phyloP scores from a whole-genome alignment of 108 stramenopile species.

The Conticribra weissflogii region DNA sequence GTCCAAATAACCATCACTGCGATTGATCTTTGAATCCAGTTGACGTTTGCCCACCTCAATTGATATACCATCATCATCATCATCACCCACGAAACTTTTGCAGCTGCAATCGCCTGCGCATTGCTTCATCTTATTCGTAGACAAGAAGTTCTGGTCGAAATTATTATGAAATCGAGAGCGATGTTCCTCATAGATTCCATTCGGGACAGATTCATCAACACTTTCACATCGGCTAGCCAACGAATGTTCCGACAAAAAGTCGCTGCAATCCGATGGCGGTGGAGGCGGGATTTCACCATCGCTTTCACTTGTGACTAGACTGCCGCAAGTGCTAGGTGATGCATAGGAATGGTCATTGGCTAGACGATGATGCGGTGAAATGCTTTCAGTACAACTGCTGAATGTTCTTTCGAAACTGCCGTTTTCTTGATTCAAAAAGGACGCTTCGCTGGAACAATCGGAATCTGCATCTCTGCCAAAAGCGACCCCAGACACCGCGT shows the following conservation, averaged over 20 bases:
- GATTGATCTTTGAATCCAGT: too few species aligned
- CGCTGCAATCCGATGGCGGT: background rate
- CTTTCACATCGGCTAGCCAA: background rate
- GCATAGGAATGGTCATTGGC: too few species aligned
- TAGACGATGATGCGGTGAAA: too few species aligned
- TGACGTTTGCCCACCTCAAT: too few species aligned
- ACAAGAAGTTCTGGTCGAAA: background rate
- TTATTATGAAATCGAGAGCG: background rate
- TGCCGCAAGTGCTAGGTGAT: background rate
- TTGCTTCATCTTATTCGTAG: background rate
- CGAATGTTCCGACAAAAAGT: background rate
- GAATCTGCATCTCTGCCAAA: too few species aligned
- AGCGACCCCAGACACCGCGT: too few species aligned
- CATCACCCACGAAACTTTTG: background rate
- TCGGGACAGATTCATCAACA: background rate
- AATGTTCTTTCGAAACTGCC: too few species aligned
- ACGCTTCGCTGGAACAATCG: too few species aligned
- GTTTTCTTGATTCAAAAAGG: too few species aligned
- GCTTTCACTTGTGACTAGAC: constrained; percentile 8
- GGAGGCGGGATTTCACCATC: constrained; percentile 8
- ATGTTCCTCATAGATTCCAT: background rate
- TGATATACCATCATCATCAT: background rate
- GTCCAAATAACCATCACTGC: too few species aligned
- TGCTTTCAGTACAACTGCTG: too few species aligned
- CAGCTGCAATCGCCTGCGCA: background rate